Evolutionary conservation across 1,284 basidiomycete species (phyloP), one percentile per base, ranked within the genome.

Genomic region (Cryptococcus sp.): DNA sequence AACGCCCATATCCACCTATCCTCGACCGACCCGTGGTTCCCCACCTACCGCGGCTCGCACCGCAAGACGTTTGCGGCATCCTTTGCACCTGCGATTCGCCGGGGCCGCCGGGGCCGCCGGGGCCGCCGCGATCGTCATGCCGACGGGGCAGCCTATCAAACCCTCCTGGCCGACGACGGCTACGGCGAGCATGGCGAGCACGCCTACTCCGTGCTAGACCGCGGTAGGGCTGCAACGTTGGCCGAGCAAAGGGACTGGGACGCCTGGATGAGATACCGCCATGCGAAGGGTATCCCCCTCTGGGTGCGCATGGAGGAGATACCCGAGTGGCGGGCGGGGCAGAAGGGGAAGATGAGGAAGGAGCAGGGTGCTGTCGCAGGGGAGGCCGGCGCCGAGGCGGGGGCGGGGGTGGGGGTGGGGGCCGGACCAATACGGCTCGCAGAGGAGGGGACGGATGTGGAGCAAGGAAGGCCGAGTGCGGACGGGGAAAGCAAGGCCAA

Each of bases 1-100:
- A 55, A 39, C 11, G 57, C 64, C 42, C 69, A 73, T 46, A 59
- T 75, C 46, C 59, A 63, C 44, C 48, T 74, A 2, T 52, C 50
- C 21, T 57, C 65, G n/a, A 46, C 58, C 11, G 40, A 49, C 2
- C 56, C 59, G 3, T 52, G 56, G 21, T 38, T 40, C 4, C 56
- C 67, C 2, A 46, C 52, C 3, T 35, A 52, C 36, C 56, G 70
- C 23, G 69, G 70, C 3, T 55, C 60, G 5, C 57, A 66, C 37
- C 18, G 18, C 5, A 21, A 3, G 2, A 46, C 64, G 12, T 68
- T 57, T 40, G 57, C 56, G 13, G 64, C 63, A 2, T 20, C 52
- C 3, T 59, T 43, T 38, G 57, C 63, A 4, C 63, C 62, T 0
- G 50, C 52, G 3, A 18, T 46, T 11, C 16, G 8, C n/a, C 49